Base-by-base conservation (phyloP, 441 rosid genomes). In the Gossypium davidsonii region DNA sequence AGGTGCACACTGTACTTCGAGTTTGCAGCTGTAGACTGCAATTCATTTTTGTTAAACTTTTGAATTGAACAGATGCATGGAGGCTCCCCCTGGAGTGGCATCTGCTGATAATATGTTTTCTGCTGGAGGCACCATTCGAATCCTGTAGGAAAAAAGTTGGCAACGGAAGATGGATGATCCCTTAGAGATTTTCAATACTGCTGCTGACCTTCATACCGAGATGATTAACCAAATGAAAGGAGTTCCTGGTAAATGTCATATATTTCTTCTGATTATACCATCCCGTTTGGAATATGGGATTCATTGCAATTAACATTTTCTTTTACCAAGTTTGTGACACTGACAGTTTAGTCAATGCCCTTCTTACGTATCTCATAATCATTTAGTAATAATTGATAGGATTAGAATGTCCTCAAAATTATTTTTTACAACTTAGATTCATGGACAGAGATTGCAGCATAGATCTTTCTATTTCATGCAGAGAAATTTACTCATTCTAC, bases 141-240 rank as follows among this genome's bases (percentile, higher is more conserved):
- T 87, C 99, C 98, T 39, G 98, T 94, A 3, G 99, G 98, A 68
- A 94, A 42, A 91, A 88, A 91, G 88, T 82, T 94, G 99, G 99
- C 91, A 90, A 79, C 92, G 98, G 99, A 90, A 91, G 86, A 91
- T 92, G 98, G 99, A 92, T 76, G 98, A 91, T 83, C 98, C 98
- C 59, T 60, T 86, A 26, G 92, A 81, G 71, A 94, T 94, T 83
- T 90, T 94, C 67, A 75, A 90, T 76, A 74, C 97, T 72, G 98
- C 99, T 65, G 79, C 92, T 17, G 93, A 94, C 26, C 91, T 85
- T 70, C 99, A 92, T 77, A 79, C 82, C 34, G 91, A 92, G 82
- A 92, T 94, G 99, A 92, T 94, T 74, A 94, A 91, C 78, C 98
- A 92, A 83, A 91, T 92, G 94, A 92, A 89, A 90, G 98, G 98